These are phyloP conservation scores for Phytophthora fragariae DNA, from an alignment of 352 stramenopile species.

Conservation along the genomic window DNA sequence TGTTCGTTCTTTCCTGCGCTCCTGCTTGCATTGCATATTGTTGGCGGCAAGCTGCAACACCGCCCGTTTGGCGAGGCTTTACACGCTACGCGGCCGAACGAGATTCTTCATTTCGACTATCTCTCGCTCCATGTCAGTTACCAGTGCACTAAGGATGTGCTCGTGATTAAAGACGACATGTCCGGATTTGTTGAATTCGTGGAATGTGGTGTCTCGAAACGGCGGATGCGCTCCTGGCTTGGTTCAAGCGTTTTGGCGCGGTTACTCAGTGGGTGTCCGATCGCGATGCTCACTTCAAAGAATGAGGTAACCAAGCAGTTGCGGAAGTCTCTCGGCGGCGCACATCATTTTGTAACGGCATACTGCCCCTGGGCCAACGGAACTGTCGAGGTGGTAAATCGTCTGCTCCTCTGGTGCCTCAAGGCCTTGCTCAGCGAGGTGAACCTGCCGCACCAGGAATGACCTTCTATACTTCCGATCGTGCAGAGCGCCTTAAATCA, in stretches of 20 bases:
- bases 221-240: neutral
- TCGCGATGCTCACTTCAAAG: neutral
- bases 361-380: neutral
- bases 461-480: neutral
- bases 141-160: neutral
- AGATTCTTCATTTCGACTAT: neutral
- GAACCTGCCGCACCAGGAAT: neutral
- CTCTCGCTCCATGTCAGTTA: neutral
- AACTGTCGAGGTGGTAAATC: neutral
- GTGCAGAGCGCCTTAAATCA: neutral
- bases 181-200: neutral
- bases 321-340: neutral
- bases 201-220: neutral
- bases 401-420: neutral
- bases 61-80: neutral
- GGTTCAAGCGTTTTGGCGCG: neutral
- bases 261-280: neutral
- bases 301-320: neutral
- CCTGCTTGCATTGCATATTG: neutral
- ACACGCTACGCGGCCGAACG: neutral
- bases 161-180: neutral
- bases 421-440: neutral
- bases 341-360: neutral
- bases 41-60: neutral
- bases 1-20: neutral